These are phyloP conservation scores for Cladobotryum mycophilum DNA, from an alignment of 2,329 filamentous ascomycete species.

Conservation along the genomic window DNA sequence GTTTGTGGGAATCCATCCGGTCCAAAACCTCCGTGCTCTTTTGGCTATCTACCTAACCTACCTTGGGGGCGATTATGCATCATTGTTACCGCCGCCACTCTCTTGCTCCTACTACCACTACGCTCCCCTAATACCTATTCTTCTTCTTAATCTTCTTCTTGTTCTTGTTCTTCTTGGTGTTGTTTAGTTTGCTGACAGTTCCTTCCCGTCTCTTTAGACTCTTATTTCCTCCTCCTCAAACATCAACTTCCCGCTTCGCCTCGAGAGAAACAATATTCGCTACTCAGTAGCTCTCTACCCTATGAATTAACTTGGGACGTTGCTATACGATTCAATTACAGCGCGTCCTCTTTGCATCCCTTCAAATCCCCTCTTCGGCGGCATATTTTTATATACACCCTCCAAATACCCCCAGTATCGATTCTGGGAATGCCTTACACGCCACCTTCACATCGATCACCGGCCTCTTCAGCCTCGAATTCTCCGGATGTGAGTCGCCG, in stretches of 20 bases:
- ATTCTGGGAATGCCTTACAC: constrained; percentile 74
- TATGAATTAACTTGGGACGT: constrained; percentile 9
- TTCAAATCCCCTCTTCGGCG: neutral
- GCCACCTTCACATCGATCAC: constrained; percentile 63
- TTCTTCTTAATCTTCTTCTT: neutral
- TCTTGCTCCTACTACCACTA: too few relatives aligned
- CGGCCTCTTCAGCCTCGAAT: constrained; percentile 50
- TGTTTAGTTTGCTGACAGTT: constrained; percentile 9
- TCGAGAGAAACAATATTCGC: neutral
- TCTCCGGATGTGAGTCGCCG: constrained; percentile 55
- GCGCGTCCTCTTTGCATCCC: neutral
- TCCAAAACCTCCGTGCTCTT: too few relatives aligned
- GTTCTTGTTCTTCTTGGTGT: neutral
- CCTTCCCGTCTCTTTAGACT: constrained; percentile 6
- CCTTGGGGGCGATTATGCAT: neutral
- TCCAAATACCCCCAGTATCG: constrained; percentile 1
- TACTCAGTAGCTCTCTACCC: neutral
- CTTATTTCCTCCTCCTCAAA: constrained; percentile 2
- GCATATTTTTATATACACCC: neutral
- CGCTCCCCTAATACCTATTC: neutral
- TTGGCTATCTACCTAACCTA: too few relatives aligned
- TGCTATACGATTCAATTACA: neutral
- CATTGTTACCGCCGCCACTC: neutral
- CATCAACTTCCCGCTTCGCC: constrained; percentile 7
- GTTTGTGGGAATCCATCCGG: too few relatives aligned